Base-by-base conservation (phyloP, 257 asterid genomes). In the Prunella vulgaris region DNA sequence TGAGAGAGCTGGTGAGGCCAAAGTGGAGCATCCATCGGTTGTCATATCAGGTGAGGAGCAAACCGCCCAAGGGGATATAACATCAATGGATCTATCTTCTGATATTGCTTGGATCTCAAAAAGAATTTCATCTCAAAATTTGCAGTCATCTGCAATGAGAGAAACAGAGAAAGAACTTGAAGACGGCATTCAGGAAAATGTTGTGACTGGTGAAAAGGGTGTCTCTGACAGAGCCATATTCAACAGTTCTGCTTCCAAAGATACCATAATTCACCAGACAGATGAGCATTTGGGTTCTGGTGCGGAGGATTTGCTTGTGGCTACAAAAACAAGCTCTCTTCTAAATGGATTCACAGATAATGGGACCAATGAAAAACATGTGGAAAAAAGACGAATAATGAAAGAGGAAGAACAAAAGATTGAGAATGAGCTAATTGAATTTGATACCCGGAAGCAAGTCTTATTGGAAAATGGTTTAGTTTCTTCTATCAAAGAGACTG, bases 81-180 rank as follows among this genome's bases (percentile, higher is more conserved):
- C 88, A 18, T 80, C 89, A 17, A 54, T 69, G 54, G 86, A 87
- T 80, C 69, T 82, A 56, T 80, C 90, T 68, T 80, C 90, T 63
- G 90, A 89, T 78, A 78, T 85, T 66, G 80, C 82, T 12, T 84
- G 91, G 87, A 80, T 86, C 71, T 75, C 93, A 2, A 82, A 44
- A 71, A 85, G 78, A 79, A 75, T 82, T 35, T 69, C 64, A 59
- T 79, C 81, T 51, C 79, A 21, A 30, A 70, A 69, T 69, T 74
- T 70, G 63, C 84, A 64, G 63, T 63, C 75, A 64, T 49, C 77
- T 18, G 72, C 79, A 28, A 24, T 75, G 46, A 81, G 53, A 70
- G 83, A 52, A 60, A 59, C 74, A 17, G 85, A 60, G 18, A 73
- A 52, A 52, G 48, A 66, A 18, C 64, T 17, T 38, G 79, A 53